Base-by-base conservation (phyloP, 2,329 filamentous ascomycete genomes). In the Fusarium sp. region DNA sequence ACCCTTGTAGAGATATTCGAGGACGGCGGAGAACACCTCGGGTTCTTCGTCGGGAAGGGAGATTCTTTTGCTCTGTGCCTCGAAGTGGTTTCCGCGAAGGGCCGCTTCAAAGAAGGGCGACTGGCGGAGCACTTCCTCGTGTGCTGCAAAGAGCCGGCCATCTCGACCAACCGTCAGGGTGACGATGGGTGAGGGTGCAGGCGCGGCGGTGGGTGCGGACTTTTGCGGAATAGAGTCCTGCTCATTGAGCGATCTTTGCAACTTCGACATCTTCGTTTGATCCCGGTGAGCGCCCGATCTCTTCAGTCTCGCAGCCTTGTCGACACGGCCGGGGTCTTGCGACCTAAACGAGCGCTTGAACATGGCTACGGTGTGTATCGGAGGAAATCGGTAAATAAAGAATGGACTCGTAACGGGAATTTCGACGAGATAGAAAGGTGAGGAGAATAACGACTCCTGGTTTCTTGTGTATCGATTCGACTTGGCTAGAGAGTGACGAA, bases 1-100 rank as follows among this genome's bases (percentile, higher is more conserved):
- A 74, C 93, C 94, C 86, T 97, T 97, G 91, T 98, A 98, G 74
- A 98, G 90, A 81, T 94, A 98, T 85, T 98, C 94, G 84, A 98
- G 93, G 77, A 98, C 86, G 77, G 92, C 94, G 80, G 94, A 97
- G 82, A 98, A 93, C 81, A 97, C 88, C 85, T 97, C 94, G 74
- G 94, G 94, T 85, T 97, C 93, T 87, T 92, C 91, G 77, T 88
- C 85, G 71, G 85, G 85, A 77, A 88, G 92, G 85, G 85, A 92
- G 85, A 88, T 91, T 81, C 88, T 94, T 89, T 89, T 93, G 88
- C 85, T 92, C 90, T 87, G 89, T 84, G 83, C 87, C 79, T 92
- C 91, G 81, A 91, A 87, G 83, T 91, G 92, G 79, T 91, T 89
- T 78, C 88, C 89, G 77, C 88, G 90, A 77, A 94, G 88, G 75